Evolutionary conservation across 352 stramenopile species (phyloP).

Genomic region (Globisporangium recalcitrans): DNA sequence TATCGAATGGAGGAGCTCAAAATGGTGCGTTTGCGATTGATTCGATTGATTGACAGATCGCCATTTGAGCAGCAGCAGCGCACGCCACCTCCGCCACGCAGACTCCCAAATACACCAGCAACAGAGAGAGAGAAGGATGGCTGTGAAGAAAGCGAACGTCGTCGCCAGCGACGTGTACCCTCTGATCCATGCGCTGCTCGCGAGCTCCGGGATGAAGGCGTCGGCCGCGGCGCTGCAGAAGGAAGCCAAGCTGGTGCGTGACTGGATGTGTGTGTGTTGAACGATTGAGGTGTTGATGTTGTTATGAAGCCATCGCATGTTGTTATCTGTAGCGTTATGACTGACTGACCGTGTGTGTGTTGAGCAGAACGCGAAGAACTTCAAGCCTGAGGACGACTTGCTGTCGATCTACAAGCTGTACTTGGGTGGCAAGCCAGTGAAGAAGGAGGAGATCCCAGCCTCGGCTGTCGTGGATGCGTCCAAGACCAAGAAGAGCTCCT

Average conservation of each 20-base stretch:
- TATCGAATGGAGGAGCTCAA: conserved; percentile 19
- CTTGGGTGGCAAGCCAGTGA: conserved; percentile 36
- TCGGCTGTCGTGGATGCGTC: conserved; percentile 47
- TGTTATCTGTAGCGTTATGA: neutral
- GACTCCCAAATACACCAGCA: neutral
- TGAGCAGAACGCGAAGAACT: conserved; percentile 39
- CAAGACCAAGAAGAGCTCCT: conserved; percentile 42
- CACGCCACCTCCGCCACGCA: neutral
- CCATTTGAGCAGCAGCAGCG: conserved; percentile 5
- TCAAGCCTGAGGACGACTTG: conserved; percentile 61
- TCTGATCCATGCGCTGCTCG: conserved; percentile 66
- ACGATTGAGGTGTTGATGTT: neutral
- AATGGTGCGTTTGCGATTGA: conserved; percentile 9
- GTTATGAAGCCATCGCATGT: neutral
- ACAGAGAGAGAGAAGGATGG: conserved; percentile 9
- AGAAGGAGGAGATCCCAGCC: conserved; percentile 54
- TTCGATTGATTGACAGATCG: conserved; percentile 1
- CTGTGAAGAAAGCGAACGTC: conserved; percentile 22
- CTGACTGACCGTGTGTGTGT: conserved; percentile 9
- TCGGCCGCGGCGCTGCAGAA: conserved; percentile 55
- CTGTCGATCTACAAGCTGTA: conserved; percentile 73
- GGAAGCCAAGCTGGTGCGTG: conserved; percentile 65
- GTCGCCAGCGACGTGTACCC: conserved; percentile 76
- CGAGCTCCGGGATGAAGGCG: conserved; percentile 63
- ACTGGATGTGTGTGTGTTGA: neutral